Percentiles rank a stretch among this genome's conserved stretches.
Conservation (phyloP, 2,329 filamentous ascomycete species). For the Eutypa lata region DNA sequence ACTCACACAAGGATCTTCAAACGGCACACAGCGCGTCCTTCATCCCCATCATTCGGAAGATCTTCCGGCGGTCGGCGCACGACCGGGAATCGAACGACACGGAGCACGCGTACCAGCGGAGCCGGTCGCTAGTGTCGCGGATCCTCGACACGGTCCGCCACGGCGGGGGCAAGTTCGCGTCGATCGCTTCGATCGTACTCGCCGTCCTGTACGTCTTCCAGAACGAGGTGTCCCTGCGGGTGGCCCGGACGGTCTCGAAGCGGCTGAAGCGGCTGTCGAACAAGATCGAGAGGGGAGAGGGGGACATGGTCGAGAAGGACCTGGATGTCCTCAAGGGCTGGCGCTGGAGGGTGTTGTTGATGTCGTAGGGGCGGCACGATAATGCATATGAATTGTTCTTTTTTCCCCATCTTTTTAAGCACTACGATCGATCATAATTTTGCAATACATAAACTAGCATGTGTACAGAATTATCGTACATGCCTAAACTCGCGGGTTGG, state of each 20-base stretch:
- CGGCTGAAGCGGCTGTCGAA: constrained; percentile 45
- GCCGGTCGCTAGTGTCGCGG: constrained; percentile 46
- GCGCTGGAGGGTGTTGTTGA: constrained; percentile 54
- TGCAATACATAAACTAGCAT: not conserved
- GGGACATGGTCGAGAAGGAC: constrained; percentile 45
- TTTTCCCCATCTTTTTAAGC: too few relatives aligned
- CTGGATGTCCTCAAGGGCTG: constrained; percentile 49
- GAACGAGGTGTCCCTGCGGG: constrained; percentile 55
- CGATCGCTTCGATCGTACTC: constrained; percentile 52
- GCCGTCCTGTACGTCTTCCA: constrained; percentile 57
- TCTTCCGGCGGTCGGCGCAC: constrained; percentile 44
- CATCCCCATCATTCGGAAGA: constrained; percentile 48
- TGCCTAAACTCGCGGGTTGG: not conserved
- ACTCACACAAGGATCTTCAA: too few relatives aligned
- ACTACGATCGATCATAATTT: too few relatives aligned
- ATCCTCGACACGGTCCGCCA: constrained; percentile 45
- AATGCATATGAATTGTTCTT: too few relatives aligned
- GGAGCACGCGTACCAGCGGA: constrained; percentile 54
- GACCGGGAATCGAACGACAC: constrained; percentile 49
- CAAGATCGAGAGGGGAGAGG: constrained; percentile 46
- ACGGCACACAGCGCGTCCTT: constrained; percentile 36
- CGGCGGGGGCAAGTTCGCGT: constrained; percentile 42
- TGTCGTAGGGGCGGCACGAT: constrained; percentile 24
- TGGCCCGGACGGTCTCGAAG: constrained; percentile 49
- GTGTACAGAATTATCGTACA: not conserved